Evolutionary conservation across 2,329 filamentous ascomycete species (phyloP).

Genomic region (Hypoxylon sp.): DNA sequence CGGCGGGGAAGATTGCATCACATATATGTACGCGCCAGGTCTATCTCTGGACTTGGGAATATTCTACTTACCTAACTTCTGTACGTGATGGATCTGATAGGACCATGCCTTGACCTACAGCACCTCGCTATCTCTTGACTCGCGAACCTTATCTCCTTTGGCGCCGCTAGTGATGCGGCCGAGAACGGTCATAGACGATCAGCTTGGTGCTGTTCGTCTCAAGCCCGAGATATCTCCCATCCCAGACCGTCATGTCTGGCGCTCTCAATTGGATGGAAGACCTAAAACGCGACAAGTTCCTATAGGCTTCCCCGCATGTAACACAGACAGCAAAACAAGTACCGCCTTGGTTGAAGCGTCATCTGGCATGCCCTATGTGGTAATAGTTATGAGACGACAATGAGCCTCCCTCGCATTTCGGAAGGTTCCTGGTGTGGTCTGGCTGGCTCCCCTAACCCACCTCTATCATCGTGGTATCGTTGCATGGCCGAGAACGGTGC

Average conservation of each 20-base stretch:
- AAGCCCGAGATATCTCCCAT: slow-evolving; percentile 48
- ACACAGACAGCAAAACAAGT: background rate
- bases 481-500: slow-evolving; percentile 47
- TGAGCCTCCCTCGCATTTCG: slow-evolving; percentile 4
- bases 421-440: slow-evolving; percentile 11
- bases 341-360: background rate
- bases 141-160: slow-evolving; percentile 42
- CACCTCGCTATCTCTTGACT: slow-evolving; percentile 38
- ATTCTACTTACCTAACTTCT: slow-evolving; percentile 40
- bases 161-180: slow-evolving; percentile 43
- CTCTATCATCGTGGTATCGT: slow-evolving; percentile 14
- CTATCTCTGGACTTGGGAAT: slow-evolving; percentile 14
- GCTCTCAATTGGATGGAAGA: slow-evolving; percentile 27
- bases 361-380: background rate
- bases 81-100: slow-evolving; percentile 29
- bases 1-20: slow-evolving; percentile 41
- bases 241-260: slow-evolving; percentile 15
- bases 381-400: slow-evolving; percentile 5
- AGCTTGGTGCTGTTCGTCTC: slow-evolving; percentile 14
- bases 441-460: slow-evolving; percentile 9
- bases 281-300: slow-evolving; percentile 8
- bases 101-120: background rate
- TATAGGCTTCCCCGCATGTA: slow-evolving; percentile 15
- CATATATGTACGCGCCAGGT: slow-evolving; percentile 13
- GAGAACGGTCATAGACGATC: slow-evolving; percentile 43